Percentiles rank a stretch among this genome's conserved stretches.
phyloP scores from a whole-genome alignment of 1,284 basidiomycete genomes.

The Melampsora americana region DNA sequence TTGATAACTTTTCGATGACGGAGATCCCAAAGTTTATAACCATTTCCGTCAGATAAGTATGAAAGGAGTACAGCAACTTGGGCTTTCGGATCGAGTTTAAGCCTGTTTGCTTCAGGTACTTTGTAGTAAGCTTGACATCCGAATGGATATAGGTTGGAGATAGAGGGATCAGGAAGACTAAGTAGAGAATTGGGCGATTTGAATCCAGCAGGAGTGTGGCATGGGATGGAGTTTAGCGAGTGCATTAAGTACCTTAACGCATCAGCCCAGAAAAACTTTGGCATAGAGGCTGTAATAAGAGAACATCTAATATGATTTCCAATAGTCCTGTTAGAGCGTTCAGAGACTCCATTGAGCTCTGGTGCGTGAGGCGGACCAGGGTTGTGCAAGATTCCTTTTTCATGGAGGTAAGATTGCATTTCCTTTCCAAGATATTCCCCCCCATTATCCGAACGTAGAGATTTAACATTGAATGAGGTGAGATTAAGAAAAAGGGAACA shows the following conservation, averaged over 20 bases:
- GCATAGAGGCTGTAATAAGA: not conserved
- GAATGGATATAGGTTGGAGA: too few species aligned
- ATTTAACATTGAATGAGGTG: too few species aligned
- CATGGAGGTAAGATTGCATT: too few species aligned
- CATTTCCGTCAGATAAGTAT: not conserved
- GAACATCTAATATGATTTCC: not conserved
- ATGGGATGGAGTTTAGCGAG: not conserved
- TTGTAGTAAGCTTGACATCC: too few species aligned
- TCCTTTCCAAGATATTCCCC: too few species aligned
- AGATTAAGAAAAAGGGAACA: not conserved
- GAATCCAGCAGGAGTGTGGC: not conserved
- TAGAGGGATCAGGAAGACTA: too few species aligned
- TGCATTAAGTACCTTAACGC: not conserved
- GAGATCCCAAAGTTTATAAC: not conserved
- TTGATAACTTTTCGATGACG: not conserved
- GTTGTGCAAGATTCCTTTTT: too few species aligned
- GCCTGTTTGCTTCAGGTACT: not conserved
- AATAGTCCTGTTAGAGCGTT: not conserved
- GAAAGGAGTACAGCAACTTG: not conserved
- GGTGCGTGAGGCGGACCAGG: constrained; percentile 42
- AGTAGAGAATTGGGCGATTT: too few species aligned
- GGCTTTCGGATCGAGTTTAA: not conserved
- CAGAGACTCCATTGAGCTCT: constrained; percentile 28
- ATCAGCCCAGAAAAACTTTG: not conserved
- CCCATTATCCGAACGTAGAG: too few species aligned